phyloP scores from a whole-genome alignment of 169 alveolate species.

The Plasmodium yoelii region DNA sequence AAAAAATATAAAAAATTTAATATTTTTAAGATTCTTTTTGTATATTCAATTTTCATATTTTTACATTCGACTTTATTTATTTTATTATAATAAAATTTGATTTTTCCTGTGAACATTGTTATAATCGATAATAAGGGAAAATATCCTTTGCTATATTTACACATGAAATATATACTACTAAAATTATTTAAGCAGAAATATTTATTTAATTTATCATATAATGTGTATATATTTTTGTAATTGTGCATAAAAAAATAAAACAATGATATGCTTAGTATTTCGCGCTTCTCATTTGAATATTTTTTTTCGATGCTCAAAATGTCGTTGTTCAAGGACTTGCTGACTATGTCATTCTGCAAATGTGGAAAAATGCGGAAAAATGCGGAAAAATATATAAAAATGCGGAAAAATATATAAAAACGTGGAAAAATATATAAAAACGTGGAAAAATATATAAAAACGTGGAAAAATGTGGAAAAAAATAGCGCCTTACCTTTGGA shows the following conservation, averaged over 20 bases:
- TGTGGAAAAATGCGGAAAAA: no score
- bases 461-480: no score
- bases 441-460: no score
- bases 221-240: constrained; percentile 17
- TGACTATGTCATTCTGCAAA: constrained; percentile 62
- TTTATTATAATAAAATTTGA: neutral
- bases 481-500: constrained; percentile 54
- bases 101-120: constrained; percentile 1
- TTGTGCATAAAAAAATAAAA: constrained; percentile 13
- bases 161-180: constrained; percentile 49
- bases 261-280: constrained; percentile 36
- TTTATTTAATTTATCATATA: constrained; percentile 27
- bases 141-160: constrained; percentile 55
- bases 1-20: constrained; percentile 33
- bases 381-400: no score
- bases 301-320: constrained; percentile 23
- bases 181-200: constrained; percentile 12
- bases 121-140: constrained; percentile 11
- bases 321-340: constrained; percentile 45
- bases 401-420: no score
- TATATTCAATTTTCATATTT: constrained; percentile 1
- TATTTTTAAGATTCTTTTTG: constrained; percentile 13
- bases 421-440: no score
- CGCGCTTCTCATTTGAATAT: constrained; percentile 23
- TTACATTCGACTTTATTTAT: neutral